Evolutionary conservation across 1,284 basidiomycete genomes (phyloP), one percentile per base, ranked within the genome.

Genomic region (Malassezia equina): DNA sequence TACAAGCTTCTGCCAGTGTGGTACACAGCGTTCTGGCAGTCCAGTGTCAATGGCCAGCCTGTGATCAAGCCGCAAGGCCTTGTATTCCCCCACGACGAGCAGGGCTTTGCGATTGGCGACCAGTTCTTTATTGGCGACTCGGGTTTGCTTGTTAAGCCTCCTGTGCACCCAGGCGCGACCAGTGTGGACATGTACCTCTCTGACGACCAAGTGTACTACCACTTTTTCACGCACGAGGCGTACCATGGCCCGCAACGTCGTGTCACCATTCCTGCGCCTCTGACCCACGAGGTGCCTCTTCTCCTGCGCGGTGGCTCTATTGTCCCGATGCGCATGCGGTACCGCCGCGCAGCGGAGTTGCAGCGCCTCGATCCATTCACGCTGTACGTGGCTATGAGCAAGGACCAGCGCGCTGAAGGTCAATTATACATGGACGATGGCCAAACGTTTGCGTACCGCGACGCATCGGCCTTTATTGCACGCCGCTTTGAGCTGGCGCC

Each of bases 391-490:
- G 88, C 90, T 0, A 78, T 94, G 19, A 81, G 82, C 76, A 55
- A 55, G 7, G 39, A 28, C 33, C 47, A 52, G 40, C 29, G 62
- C 3, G 90, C 91, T 0, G 71, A 72, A 2, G 93, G 93, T 31
- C 86, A 90, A 72, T 79, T 99, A 33, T 99, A 98, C 77, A 81
- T 94, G 51, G 94, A 98, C 75, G 94, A 98, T 67, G 93, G 94
- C 7, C 86, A 86, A 61, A 84, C 86, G 0, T 96, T 84, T 75
- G 79, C 80, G 1, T 84, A 90, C 76, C 49, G 45, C 33, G 78
- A 83, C 62, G 68, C 81, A 5, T 91, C 93, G 29, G 80, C 90
- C 47, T 84, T 87, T 70, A 79, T 95, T 48, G 91, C 71, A 66
- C 62, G 69, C 33, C 58, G 59, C 7, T 68, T 73, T 21, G 13